Evolutionary conservation across 768 basidiomycete species (phyloP), one percentile per base, ranked within the genome.

Genomic region (Phylloporus arenicola): DNA sequence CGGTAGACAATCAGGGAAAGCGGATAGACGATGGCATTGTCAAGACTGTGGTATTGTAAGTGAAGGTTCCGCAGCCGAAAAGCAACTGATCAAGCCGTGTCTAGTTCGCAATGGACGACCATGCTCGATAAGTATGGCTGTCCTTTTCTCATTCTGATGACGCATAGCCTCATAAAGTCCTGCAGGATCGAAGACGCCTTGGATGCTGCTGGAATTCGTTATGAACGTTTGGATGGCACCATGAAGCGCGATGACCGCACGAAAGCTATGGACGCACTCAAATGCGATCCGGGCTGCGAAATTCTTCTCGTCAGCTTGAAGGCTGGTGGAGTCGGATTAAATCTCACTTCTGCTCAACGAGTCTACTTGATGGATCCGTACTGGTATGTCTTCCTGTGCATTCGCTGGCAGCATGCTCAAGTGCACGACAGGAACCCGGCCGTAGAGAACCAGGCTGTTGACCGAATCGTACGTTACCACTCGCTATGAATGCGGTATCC

Each of bases 361-460:
- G 93, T 90, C 16, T 98, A 96, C 68, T 72, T 99, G 38, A 93
- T 98, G 83, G 93, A 97, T 70, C 93, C 93, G 37, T 97, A 96
- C 68, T 97, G 93, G 92, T 86, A 56, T 72, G 41, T 40, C 19
- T 43, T 22, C 14, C 17, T 34, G 13, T 54, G 27, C 46, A 13
- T 38, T 39, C 16, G 19, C 44, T 16, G 10, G 31, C 9, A 35
- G 53, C 30, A 37, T 40, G 43, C 45, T 48, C n/a, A 47, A 40
- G 27, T 17, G 31, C 16, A 20, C 50, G 22, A 6, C 58, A 92
- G 90, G 92, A 96, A 96, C 60, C 93, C 93, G 14, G 92, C 92
- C 17, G 93, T 94, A 6, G 93, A 98, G 72, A 93, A 96, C 62
- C 95, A 97, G 70, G 95, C 94, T 17, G 91, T 97, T 25, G 96